Base-by-base conservation (phyloP, 2,329 filamentous ascomycete species). In the Paecilomyces formosus region DNA sequence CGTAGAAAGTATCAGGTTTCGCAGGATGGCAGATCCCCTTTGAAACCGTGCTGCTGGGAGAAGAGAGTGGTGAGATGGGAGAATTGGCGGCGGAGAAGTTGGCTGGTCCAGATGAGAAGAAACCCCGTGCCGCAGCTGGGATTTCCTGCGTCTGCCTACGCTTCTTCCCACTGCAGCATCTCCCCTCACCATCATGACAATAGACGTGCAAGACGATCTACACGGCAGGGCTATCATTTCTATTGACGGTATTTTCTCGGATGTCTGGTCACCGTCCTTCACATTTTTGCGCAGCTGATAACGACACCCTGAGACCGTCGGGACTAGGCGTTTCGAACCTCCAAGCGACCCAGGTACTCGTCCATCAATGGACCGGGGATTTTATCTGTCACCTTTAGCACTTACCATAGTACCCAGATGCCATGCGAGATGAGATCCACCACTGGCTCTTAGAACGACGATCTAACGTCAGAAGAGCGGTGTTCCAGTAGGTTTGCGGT, bases 111-210 rank as follows among this genome's bases (percentile, higher is more conserved):
- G 13, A 45, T 45, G 39, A n/a, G 18, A 45, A 39, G 35, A 39
- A n/a, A 45, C 3, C 30, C 8, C 11, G 30, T 31, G 30, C 30
- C 15, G 39, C 39, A 18, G 39, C 6, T n/a, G n/a, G 39, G 18
- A 18, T 9, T 45, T 45, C 39, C 39, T 45, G n/a, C 6, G 30
- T 31, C 30, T 11, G 2, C 8, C 15, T 45, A n/a, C 15, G n/a
- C 15, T 45, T 45, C 18, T 9, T 45, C 39, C 39, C 39, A 45
- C n/a, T 45, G 15, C 39, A 21, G 4, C n/a, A 18, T 18, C 13
- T n/a, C n/a, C 39, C 30, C 8, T 11, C 28, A 18, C 35, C 51
- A 58, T 57, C 24, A 58, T 50, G 21, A 21, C 54, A 55, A 60
- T 57, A 58, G 55, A 24, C 51, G 35, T 28, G 24, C 33, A 55